These are phyloP conservation scores for Globisporangium perplexum DNA, from an alignment of 352 stramenopile genomes.

Conservation along the genomic window DNA sequence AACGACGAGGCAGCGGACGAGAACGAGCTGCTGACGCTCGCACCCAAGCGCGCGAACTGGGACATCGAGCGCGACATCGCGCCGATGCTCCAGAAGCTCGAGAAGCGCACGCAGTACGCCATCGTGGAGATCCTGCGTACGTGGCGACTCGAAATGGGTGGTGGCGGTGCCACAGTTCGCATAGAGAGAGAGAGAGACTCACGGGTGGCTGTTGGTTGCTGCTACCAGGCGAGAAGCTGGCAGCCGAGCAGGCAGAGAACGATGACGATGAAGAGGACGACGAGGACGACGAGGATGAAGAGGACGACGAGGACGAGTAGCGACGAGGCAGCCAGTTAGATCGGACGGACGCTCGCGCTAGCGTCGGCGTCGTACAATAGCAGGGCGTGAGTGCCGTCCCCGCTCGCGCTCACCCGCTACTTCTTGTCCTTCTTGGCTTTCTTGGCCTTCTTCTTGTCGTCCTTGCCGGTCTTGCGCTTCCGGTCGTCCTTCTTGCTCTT, in stretches of 20 bases:
- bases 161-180: no score
- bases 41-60: constrained; percentile 83
- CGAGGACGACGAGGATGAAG: constrained; percentile 34
- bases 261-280: constrained; percentile 52
- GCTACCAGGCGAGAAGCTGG: constrained; percentile 70
- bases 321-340: not conserved
- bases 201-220: no score
- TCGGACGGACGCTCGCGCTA: not conserved
- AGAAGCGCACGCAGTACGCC: constrained; percentile 78
- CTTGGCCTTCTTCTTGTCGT: constrained; percentile 45
- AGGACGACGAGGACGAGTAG: constrained; percentile 17
- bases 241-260: constrained; percentile 58
- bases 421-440: constrained; percentile 66
- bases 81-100: constrained; percentile 83
- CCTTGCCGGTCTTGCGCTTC: constrained; percentile 33
- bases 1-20: constrained; percentile 26
- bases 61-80: constrained; percentile 85
- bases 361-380: not conserved
- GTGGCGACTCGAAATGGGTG: constrained; percentile 6
- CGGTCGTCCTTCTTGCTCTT: constrained; percentile 67
- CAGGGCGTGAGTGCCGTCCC: constrained; percentile 15
- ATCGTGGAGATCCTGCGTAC: constrained; percentile 85
- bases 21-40: constrained; percentile 64
- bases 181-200: not conserved
- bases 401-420: constrained; percentile 16